Evolutionary conservation across 768 basidiomycete genomes (phyloP).

Genomic region (Lactarius sanguifluus): DNA sequence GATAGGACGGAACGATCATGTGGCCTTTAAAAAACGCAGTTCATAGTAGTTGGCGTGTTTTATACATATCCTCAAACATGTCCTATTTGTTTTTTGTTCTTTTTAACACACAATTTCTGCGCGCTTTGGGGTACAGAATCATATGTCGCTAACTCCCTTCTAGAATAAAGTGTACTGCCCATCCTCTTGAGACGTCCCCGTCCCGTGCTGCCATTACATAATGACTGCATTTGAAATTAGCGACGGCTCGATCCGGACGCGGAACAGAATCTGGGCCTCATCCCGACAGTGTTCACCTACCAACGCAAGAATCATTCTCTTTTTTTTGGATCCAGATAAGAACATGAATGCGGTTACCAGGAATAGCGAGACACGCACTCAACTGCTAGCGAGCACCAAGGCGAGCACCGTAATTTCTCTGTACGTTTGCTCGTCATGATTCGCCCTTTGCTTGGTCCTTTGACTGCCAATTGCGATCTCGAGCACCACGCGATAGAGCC

Average conservation of each 20-base stretch:
- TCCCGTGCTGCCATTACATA: no score
- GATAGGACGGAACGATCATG: not conserved
- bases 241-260: not conserved
- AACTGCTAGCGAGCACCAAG: not conserved
- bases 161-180: no score
- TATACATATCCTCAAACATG: no score
- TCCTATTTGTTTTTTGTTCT: no score
- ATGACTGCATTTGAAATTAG: no score
- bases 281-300: not conserved
- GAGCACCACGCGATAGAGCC: not conserved
- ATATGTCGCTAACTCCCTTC: no score
- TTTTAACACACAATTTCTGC: no score
- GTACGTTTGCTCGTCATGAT: not conserved
- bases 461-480: not conserved
- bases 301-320: not conserved
- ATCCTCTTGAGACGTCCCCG: no score
- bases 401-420: not conserved
- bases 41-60: not conserved
- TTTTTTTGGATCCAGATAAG: not conserved
- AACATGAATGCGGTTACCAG: not conserved
- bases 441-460: not conserved
- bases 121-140: no score
- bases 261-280: constrained; percentile 1
- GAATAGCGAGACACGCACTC: not conserved
- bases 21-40: no score